Evolutionary conservation across 768 basidiomycete genomes (phyloP).

Genomic region (Lactifluus pinguis): DNA sequence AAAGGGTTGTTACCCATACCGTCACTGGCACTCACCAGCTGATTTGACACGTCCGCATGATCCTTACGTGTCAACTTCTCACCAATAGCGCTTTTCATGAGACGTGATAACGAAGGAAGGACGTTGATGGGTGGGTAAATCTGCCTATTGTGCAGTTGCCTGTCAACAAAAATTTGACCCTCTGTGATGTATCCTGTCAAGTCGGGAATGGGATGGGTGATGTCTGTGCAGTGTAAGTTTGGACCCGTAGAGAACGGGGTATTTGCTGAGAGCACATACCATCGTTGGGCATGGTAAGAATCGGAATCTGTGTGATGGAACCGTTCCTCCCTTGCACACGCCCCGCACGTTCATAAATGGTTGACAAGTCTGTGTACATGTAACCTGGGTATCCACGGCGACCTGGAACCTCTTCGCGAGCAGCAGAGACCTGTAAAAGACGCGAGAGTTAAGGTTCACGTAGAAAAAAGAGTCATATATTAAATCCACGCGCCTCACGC

Average conservation of each 20-base stretch:
- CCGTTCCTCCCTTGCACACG: constrained; percentile 97
- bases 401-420: constrained; percentile 98
- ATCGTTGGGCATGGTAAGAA: constrained; percentile 99
- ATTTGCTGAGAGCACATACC: constrained; percentile 40
- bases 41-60: constrained; percentile 98
- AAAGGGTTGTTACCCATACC: constrained; percentile 9
- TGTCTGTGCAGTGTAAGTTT: constrained; percentile 48
- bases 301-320: constrained; percentile 99
- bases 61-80: constrained; percentile 96
- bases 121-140: constrained; percentile 99
- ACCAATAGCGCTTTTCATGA: constrained; percentile 99
- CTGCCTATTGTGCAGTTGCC: constrained; percentile 91
- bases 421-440: constrained; percentile 80
- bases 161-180: constrained; percentile 98
- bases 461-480: constrained; percentile 11
- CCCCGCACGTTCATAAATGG: constrained; percentile 98
- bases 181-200: constrained; percentile 99
- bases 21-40: constrained; percentile 54
- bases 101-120: constrained; percentile 91
- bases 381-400: constrained; percentile 98
- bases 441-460: constrained; percentile 6
- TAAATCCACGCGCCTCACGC: constrained; percentile 60
- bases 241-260: constrained; percentile 8
- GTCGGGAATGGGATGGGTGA: constrained; percentile 99
- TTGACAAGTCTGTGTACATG: constrained; percentile 99